These are phyloP conservation scores for Plantago elongata DNA, from an alignment of 257 asterid species.

Conservation along the genomic window DNA sequence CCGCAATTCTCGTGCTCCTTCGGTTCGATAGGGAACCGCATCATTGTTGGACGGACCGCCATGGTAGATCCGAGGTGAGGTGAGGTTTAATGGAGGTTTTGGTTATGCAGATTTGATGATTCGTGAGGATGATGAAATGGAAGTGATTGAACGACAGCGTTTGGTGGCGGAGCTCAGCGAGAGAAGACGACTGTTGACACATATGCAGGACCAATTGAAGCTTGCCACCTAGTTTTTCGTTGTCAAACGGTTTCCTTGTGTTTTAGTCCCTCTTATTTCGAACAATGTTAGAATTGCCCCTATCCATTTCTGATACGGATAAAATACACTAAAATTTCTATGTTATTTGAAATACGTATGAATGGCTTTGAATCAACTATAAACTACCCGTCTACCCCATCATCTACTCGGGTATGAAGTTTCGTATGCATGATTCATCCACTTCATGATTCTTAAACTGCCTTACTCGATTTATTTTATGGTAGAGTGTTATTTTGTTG, in stretches of 20 bases:
- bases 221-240: conserved; percentile 20
- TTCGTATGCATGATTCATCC: too few species aligned
- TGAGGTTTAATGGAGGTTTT: neutral
- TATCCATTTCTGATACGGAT: too few species aligned
- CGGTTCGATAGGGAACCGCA: conserved; percentile 69
- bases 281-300: too few species aligned
- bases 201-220: conserved; percentile 18
- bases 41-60: conserved; percentile 82
- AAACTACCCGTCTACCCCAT: too few species aligned
- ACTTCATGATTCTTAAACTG: too few species aligned
- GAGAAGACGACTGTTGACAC: conserved; percentile 12
- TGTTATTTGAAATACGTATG: too few species aligned
- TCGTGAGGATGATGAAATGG: neutral
- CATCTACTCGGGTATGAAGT: too few species aligned
- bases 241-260: neutral
- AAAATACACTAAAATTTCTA: too few species aligned
- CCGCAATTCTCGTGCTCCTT: conserved; percentile 71
- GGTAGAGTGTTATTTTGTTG: too few species aligned
- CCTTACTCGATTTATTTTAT: too few species aligned
- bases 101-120: conserved; percentile 3
- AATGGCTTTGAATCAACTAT: too few species aligned
- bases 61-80: conserved; percentile 36
- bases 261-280: neutral
- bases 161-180: conserved; percentile 5
- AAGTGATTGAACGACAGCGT: conserved; percentile 25